phyloP scores from a whole-genome alignment of 352 stramenopile genomes.

The Pythium myriotylum region DNA sequence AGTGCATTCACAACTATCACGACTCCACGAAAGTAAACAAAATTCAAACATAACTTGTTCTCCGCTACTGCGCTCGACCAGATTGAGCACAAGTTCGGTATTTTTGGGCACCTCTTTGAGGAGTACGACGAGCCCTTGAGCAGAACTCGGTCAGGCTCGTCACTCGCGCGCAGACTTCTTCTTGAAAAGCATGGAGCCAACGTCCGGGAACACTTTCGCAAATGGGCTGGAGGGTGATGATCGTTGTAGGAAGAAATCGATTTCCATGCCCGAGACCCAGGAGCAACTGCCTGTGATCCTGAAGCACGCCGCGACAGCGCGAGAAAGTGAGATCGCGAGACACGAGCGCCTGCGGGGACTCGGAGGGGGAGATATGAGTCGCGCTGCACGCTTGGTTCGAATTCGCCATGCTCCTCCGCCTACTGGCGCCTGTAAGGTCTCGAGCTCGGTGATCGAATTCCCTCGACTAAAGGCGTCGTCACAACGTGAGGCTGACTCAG shows the following conservation, averaged over 20 bases:
- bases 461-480: conserved; percentile 73
- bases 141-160: too few relatives aligned
- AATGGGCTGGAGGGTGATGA: too few relatives aligned
- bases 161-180: too few relatives aligned
- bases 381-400: not conserved
- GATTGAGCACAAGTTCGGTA: too few relatives aligned
- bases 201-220: too few relatives aligned
- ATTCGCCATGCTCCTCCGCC: conserved; percentile 16
- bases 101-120: too few relatives aligned
- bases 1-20: conserved; percentile 55
- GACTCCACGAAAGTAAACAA: conserved; percentile 58
- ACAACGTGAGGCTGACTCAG: conserved; percentile 87
- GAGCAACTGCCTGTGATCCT: conserved; percentile 7
- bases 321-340: conserved; percentile 14
- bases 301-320: conserved; percentile 23
- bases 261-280: not conserved
- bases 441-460: conserved; percentile 43
- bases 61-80: too few relatives aligned
- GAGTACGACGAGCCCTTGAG: too few relatives aligned
- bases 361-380: not conserved
- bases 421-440: not conserved
- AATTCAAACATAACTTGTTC: too few relatives aligned
- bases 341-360: not conserved
- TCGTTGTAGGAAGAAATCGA: too few relatives aligned
- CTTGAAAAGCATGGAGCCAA: too few relatives aligned